These are phyloP conservation scores for Cryomyces antarcticus DNA, from an alignment of 495 filamentous ascomycete species.

Conservation along the genomic window DNA sequence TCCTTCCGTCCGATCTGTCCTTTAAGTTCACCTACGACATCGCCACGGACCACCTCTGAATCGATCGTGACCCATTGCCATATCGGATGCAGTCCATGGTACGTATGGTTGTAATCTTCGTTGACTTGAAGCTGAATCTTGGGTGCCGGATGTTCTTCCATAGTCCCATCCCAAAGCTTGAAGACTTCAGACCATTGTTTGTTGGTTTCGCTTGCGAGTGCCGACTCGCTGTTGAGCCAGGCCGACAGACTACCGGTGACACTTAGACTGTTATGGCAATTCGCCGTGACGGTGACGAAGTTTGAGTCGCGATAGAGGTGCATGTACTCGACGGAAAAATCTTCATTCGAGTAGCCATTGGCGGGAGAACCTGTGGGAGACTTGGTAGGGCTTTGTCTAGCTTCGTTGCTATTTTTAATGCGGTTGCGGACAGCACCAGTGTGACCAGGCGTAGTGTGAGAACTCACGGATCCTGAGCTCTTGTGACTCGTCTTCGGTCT, in stretches of 20 bases:
- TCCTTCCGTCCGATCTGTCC: constrained; percentile 66
- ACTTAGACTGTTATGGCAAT: constrained; percentile 45
- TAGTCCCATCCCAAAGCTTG: constrained; percentile 28
- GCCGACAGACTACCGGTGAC: constrained; percentile 44
- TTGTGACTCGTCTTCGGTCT: constrained; percentile 60
- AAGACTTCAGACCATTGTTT: constrained; percentile 28
- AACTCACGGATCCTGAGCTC: constrained; percentile 45
- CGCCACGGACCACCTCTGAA: constrained; percentile 36
- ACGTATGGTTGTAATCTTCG: constrained; percentile 22
- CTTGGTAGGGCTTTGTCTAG: constrained; percentile 33
- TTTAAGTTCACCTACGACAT: constrained; percentile 67
- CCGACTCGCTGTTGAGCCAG: constrained; percentile 52
- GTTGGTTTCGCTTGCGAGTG: constrained; percentile 19
- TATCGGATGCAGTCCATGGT: constrained; percentile 28
- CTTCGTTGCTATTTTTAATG: constrained; percentile 20
- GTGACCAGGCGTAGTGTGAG: constrained; percentile 7
- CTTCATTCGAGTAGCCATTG: constrained; percentile 33
- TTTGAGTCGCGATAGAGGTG: constrained; percentile 43
- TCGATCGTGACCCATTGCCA: constrained; percentile 58
- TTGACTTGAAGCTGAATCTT: constrained; percentile 26
- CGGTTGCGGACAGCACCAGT: constrained; percentile 34
- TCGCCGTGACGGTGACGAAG: constrained; percentile 34
- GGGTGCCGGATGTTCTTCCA: constrained; percentile 35
- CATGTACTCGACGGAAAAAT: constrained; percentile 52
- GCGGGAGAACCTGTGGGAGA: constrained; percentile 24